Evolutionary conservation across 345 rosid species (phyloP), one percentile per base, ranked within the genome.

Genomic region (Salix udensis): DNA sequence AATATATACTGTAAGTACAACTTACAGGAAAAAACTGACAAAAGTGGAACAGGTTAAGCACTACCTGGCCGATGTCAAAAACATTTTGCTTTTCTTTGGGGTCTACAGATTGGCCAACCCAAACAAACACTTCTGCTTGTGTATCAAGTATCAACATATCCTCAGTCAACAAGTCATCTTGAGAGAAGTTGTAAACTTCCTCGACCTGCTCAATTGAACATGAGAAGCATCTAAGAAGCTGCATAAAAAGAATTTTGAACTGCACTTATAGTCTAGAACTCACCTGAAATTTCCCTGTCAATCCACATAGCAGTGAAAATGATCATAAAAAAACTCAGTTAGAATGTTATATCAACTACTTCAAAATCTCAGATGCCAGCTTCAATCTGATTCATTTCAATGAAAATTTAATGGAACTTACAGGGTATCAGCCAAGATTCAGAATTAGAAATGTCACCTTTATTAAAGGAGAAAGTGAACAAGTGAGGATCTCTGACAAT

Each of bases 81-180:
- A 91, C 97, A 86, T 69, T 88, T 84, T 92, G 94, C 86, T 96
- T 96, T 83, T 96, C 97, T 81, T 88, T 90, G 65, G 93, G 28
- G 74, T 94, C 98, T 60, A 86, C 95, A 12, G 84, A 91, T 65
- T 92, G 94, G 68, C 99, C 99, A 85, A 94, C 91, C 99, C 99
- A 96, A 76, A 94, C 89, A 88, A 94, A 96, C 72, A 94, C 97
- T 83, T 94, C 99, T 73, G 96, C 95, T 76, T 88, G 95, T 44
- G 98, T 92, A 83, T 96, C 99, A 52, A 96, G 92, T 78, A 96
- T 83, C 89, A 92, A 80, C 79, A 91, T 84, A 79, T 96, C 99
- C 82, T 96, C 99, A 7, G 98, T 88, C 89, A 96, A 83, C 46
- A 96, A 89, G 80, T 96, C 99, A 84, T 94, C 99, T 84, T 96